Conservation (phyloP, 148 eudicot species). For the Persicaria tinctoria region DNA sequence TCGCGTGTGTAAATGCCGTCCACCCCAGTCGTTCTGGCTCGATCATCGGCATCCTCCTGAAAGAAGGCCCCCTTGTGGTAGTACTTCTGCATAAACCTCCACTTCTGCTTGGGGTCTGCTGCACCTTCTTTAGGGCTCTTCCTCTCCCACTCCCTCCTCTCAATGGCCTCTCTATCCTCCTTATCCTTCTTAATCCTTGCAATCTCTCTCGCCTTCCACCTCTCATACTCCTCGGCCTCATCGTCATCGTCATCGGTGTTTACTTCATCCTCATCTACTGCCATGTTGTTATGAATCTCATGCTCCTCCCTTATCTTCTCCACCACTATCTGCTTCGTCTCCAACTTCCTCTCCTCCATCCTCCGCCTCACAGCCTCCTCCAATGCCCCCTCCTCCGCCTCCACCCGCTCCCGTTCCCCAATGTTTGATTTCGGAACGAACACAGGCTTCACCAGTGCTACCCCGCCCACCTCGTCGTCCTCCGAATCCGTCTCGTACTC, state of each 20-base stretch:
- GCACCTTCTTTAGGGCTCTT: slow-evolving; percentile 49
- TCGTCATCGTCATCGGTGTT: slow-evolving; percentile 60
- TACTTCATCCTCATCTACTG: slow-evolving; percentile 45
- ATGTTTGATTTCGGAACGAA: slow-evolving; percentile 66
- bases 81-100: slow-evolving; percentile 98
- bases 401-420: slow-evolving; percentile 53
- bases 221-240: slow-evolving; percentile 89
- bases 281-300: slow-evolving; percentile 41
- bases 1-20: slow-evolving; percentile 50
- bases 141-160: slow-evolving; percentile 94
- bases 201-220: slow-evolving; percentile 83
- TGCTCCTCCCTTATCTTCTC: slow-evolving; percentile 52
- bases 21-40: slow-evolving; percentile 48
- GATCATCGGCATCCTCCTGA: slow-evolving; percentile 67
- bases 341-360: slow-evolving; percentile 44
- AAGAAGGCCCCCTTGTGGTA: slow-evolving; percentile 95
- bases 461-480: slow-evolving; percentile 36
- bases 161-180: slow-evolving; percentile 80
- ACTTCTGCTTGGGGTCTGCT: slow-evolving; percentile 48
- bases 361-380: slow-evolving; percentile 51
- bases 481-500: slow-evolving; percentile 76
- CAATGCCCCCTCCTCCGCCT: slow-evolving; percentile 46
- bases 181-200: slow-evolving; percentile 88
- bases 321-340: slow-evolving; percentile 56
- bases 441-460: slow-evolving; percentile 57